These are phyloP conservation scores for Phlebiopsis gigantea DNA, from an alignment of 768 basidiomycete species.

Conservation along the genomic window DNA sequence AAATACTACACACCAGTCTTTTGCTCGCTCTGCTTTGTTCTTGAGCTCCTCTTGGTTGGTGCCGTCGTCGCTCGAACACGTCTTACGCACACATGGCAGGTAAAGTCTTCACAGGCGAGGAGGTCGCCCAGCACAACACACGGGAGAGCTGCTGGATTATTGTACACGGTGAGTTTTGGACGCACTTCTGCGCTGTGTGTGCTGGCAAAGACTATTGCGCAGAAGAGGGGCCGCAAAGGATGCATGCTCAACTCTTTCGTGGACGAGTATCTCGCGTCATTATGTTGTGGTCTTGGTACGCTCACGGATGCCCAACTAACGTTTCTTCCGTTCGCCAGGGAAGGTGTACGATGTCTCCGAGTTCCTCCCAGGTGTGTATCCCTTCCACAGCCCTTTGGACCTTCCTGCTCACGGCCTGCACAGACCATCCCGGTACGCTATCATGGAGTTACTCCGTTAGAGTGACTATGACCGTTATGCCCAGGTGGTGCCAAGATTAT, in stretches of 20 bases:
- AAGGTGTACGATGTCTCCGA: constrained; percentile 42
- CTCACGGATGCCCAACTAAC: not conserved
- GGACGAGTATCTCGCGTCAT: no score
- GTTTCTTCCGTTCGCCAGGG: constrained; percentile 16
- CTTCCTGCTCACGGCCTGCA: not conserved
- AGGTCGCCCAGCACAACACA: constrained; percentile 50
- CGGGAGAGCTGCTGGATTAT: constrained; percentile 78
- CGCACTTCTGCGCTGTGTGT: not conserved
- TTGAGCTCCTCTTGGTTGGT: not conserved
- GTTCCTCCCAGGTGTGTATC: constrained; percentile 29
- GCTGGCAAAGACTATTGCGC: not conserved
- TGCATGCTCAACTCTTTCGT: no score
- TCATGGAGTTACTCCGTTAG: not conserved
- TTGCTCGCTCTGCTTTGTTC: not conserved
- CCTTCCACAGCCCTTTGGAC: not conserved
- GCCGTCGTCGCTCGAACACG: no score
- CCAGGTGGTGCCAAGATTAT: constrained; percentile 35
- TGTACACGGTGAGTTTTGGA: constrained; percentile 50
- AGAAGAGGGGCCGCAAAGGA: not conserved
- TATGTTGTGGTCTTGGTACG: no score
- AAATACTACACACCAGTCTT: not conserved
- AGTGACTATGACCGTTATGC: not conserved
- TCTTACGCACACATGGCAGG: not conserved
- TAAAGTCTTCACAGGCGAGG: constrained; percentile 23
- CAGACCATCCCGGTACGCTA: constrained; percentile 5